phyloP scores from a whole-genome alignment of 371 early-diverging fungal genomes.

The Mycotypha africana region DNA sequence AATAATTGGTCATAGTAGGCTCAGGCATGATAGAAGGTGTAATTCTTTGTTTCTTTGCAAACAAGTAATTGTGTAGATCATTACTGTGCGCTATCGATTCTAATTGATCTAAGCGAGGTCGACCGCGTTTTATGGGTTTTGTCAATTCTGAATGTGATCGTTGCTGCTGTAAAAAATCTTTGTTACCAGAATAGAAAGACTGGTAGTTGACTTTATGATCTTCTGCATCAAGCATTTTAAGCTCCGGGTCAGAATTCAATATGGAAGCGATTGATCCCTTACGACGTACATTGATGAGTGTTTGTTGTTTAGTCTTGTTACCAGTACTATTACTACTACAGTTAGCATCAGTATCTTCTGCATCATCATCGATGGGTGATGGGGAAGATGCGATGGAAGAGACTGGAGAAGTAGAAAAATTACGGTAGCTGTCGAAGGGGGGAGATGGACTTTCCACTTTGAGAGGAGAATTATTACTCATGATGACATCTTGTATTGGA shows the following conservation, averaged over 20 bases:
- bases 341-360: slow-evolving; percentile 2
- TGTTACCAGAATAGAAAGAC: background rate
- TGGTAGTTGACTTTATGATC: background rate
- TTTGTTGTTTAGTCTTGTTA: background rate
- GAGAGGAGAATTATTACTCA: no score
- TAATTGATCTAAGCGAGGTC: no score
- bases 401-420: slow-evolving; percentile 4
- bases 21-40: no score
- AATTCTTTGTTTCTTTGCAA: slow-evolving; percentile 49
- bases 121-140: no score
- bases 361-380: slow-evolving; percentile 11
- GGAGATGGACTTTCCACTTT: no score
- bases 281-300: slow-evolving; percentile 19
- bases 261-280: slow-evolving; percentile 43
- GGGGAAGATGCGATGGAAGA: slow-evolving; percentile 15
- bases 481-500: no score
- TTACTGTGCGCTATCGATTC: no score
- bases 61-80: slow-evolving; percentile 55
- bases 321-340: slow-evolving; percentile 1
- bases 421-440: no score
- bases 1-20: no score
- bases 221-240: background rate
- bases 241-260: slow-evolving; percentile 27
- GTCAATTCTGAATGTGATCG: no score
- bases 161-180: slow-evolving; percentile 26